Evolutionary conservation across 352 stramenopile species (phyloP), one percentile per base, ranked within the genome.

Genomic region (Phytophthora pluvialis): DNA sequence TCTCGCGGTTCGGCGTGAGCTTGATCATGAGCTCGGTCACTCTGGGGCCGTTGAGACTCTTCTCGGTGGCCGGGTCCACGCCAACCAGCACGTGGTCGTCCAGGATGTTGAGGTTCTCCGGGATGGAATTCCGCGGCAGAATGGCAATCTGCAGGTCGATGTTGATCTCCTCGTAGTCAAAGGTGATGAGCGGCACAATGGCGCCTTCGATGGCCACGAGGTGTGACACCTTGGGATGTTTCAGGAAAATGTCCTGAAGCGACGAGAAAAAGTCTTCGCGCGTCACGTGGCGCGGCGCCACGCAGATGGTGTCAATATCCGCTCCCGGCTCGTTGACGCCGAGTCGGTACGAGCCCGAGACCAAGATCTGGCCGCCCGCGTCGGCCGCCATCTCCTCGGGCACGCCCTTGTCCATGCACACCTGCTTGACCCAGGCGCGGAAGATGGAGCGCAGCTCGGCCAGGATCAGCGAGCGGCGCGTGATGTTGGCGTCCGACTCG

Each of bases 161-260:
- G 67, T 99, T 99, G 67, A 99, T 97, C 51, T 98, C 97, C 67
- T 99, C 94, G 68, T 98, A 99, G 81, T 99, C 97, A 69, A 99
- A 99, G 13, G 97, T 99, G 45, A 99, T 87, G 67, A 99, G 98
- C 3, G 97, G 97, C 53, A 99, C 97, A 15, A 97, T 88, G 1
- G 97, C 95, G 45, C 87, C 86, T 67, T 96, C 88, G 52, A 96
- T 96, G 4, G 88, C 61, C 44, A 95, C 85, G 16, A 96, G 67
- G 57, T 80, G 60, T 3, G 83, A 95, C 12, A 99, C 97, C 58
- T 99, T 97, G 1, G 94, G 89, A 80, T 99, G 83, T 43, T 84
- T 77, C 29, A 95, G 68, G 46, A 99, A 97, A 52, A 97, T 93
- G 48, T 98, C 88, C 59, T 97, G 90, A 13, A 98, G 75, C 45